Evolutionary conservation across 306 rosid genomes (phyloP).

Genomic region (Astragalus membranaceus): DNA sequence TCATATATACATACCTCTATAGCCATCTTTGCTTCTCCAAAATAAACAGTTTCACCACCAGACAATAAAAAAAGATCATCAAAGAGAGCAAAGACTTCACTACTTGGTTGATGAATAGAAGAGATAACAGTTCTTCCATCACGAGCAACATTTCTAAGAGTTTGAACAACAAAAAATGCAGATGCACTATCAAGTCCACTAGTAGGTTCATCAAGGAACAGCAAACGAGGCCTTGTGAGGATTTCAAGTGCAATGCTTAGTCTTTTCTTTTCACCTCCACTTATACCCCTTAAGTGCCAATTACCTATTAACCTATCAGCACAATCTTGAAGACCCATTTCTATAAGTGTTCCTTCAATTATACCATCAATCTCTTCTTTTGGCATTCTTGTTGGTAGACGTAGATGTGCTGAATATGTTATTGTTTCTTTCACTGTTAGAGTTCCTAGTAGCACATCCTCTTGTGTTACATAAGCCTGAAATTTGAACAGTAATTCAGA

Average conservation of each 20-base stretch:
- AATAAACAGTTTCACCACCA: slow-evolving; percentile 75
- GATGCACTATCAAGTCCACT: slow-evolving; percentile 92
- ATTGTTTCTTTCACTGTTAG: slow-evolving; percentile 70
- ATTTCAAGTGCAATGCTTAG: slow-evolving; percentile 82
- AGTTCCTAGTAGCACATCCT: slow-evolving; percentile 75
- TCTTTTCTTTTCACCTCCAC: slow-evolving; percentile 90
- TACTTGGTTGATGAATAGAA: slow-evolving; percentile 81
- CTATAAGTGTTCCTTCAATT: slow-evolving; percentile 65
- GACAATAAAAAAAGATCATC: slow-evolving; percentile 80
- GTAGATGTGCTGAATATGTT: slow-evolving; percentile 56
- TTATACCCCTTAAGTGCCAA: slow-evolving; percentile 78
- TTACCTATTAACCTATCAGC: slow-evolving; percentile 67
- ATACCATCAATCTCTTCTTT: slow-evolving; percentile 47
- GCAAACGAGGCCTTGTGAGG: slow-evolving; percentile 62
- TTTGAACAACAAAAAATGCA: slow-evolving; percentile 72
- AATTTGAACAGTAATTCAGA: not conserved
- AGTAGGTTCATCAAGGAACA: slow-evolving; percentile 86
- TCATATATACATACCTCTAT: slow-evolving; percentile 38
- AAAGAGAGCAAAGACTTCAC: slow-evolving; percentile 85
- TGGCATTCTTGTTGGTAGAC: slow-evolving; percentile 51
- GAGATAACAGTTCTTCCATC: slow-evolving; percentile 79
- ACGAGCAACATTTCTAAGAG: slow-evolving; percentile 68
- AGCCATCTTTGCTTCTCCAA: slow-evolving; percentile 79
- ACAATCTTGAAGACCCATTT: slow-evolving; percentile 89
- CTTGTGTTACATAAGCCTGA: slow-evolving; percentile 91